Evolutionary conservation across 192 early-diverging fungal species (phyloP), one percentile per base, ranked within the genome.

Genomic region (Gaertneriomyces semiglobifer): DNA sequence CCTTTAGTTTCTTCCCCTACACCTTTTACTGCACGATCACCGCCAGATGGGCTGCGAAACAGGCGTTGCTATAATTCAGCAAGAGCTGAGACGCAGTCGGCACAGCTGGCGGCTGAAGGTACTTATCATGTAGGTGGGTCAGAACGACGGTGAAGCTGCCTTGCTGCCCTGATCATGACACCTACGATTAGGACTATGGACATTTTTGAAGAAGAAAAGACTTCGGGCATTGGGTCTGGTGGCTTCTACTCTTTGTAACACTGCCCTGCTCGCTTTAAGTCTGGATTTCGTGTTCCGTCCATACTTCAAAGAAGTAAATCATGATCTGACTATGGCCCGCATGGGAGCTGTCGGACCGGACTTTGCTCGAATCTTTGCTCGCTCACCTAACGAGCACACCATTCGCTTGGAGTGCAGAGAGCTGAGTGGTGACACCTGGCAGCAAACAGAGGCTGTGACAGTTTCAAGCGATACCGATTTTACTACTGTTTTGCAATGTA

Each of bases 241-340:
- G 7, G n/a, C 65, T 4, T 7, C 61, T 11, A 45, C 44, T 8
- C 19, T 71, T 12, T 54, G 46, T 6, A 71, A 71, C 41, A 58
- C 61, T 10, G 44, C 48, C 45, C 54, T 71, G 4, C 65, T 71
- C 54, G 60, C 18, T 43, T 39, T 71, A 7, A 57, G 61, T 41
- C n/a, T 71, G 69, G 69, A 71, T 43, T 71, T 63, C 41, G 62
- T 65, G 8, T 71, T 58, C 46, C 20, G 62, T 12, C 62, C 61
- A 3, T 71, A 40, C 42, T 44, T 64, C 7, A 58, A 58, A 16
- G 44, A 44, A n/a, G 58, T 65, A 41, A n/a, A 71, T 48, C 44
- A 65, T 38, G 61, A 63, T 53, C 60, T 71, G 46, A 12, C 40
- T 19, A 42, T 65, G 38, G 51, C 69, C 12, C 45, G 69, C 5